phyloP scores from a whole-genome alignment of 768 basidiomycete genomes.

The Macrolepiota fuliginosa region DNA sequence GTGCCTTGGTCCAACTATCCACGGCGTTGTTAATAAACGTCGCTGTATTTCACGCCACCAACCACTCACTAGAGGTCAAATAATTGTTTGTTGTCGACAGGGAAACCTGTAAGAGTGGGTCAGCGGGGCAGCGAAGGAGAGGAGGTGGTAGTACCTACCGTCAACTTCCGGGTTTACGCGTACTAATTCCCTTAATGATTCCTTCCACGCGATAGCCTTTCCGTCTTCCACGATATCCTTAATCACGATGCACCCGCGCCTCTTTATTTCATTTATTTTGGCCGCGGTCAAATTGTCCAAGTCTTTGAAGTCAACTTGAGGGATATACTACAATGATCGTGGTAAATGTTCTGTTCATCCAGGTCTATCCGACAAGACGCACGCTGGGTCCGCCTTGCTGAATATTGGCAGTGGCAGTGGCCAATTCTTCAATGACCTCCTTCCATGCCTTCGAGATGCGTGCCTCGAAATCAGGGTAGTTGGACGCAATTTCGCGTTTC shows the following conservation, averaged over 20 bases:
- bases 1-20: slow-evolving; percentile 24
- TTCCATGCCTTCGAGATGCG: slow-evolving; percentile 54
- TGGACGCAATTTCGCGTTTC: slow-evolving; percentile 53
- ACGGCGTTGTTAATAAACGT: not conserved
- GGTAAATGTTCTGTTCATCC: not conserved
- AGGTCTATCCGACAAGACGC: slow-evolving; percentile 17
- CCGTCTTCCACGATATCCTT: slow-evolving; percentile 55
- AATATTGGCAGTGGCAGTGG: slow-evolving; percentile 23
- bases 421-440: slow-evolving; percentile 38
- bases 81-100: slow-evolving; percentile 64
- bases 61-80: slow-evolving; percentile 66
- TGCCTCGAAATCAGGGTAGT: slow-evolving; percentile 49
- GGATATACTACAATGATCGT: slow-evolving; percentile 45
- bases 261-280: slow-evolving; percentile 48
- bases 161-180: slow-evolving; percentile 50
- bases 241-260: slow-evolving; percentile 60
- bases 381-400: slow-evolving; percentile 48
- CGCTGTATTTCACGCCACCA: not conserved
- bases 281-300: slow-evolving; percentile 44
- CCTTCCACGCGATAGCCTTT: slow-evolving; percentile 59
- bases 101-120: slow-evolving; percentile 38
- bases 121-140: no score
- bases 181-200: slow-evolving; percentile 52
- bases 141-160: slow-evolving; percentile 30
- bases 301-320: slow-evolving; percentile 58